Evolutionary conservation across 2,329 filamentous ascomycete genomes (phyloP).

Genomic region (Elsinoe ampelina): DNA sequence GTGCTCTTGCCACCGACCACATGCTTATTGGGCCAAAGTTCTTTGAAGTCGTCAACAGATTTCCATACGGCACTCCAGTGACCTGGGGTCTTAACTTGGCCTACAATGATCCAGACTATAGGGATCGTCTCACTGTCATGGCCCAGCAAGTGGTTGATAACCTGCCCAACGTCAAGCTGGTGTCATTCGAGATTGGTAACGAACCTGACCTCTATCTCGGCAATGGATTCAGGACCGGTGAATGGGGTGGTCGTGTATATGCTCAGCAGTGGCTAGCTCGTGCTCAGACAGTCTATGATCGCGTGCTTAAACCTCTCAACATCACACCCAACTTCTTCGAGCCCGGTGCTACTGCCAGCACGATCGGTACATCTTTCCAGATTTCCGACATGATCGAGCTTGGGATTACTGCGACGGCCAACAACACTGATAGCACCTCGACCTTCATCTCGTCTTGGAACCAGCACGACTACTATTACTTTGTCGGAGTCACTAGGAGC

Average conservation of each 20-base stretch:
- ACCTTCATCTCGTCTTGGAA: constrained; percentile 38
- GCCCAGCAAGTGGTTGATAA: constrained; percentile 32
- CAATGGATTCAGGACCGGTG: constrained; percentile 37
- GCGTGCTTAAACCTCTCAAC: constrained; percentile 36
- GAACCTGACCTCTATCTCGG: constrained; percentile 35
- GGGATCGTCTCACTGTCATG: constrained; percentile 34
- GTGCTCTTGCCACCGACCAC: constrained; percentile 36
- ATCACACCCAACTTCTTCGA: constrained; percentile 40
- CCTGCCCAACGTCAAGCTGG: constrained; percentile 31
- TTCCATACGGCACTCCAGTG: constrained; percentile 42
- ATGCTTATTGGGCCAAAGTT: constrained; percentile 36
- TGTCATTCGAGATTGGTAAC: constrained; percentile 37
- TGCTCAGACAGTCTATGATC: constrained; percentile 35
- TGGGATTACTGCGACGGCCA: constrained; percentile 31
- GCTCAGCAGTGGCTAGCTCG: constrained; percentile 39
- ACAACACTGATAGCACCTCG: constrained; percentile 24
- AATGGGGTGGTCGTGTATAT: constrained; percentile 38
- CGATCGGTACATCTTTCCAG: constrained; percentile 43
- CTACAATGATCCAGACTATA: constrained; percentile 37
- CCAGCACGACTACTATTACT: constrained; percentile 47
- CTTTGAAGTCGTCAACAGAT: constrained; percentile 40
- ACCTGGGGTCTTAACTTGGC: constrained; percentile 44
- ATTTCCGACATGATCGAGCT: constrained; percentile 34
- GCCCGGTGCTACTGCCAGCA: constrained; percentile 40
- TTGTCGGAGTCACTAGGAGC: constrained; percentile 39